A percentile compares a stretch with the other conserved stretches of the same genome.
These are phyloP conservation scores for Fusarium sp. DNA, from an alignment of 2,329 filamentous ascomycete genomes.

Conservation along the genomic window DNA sequence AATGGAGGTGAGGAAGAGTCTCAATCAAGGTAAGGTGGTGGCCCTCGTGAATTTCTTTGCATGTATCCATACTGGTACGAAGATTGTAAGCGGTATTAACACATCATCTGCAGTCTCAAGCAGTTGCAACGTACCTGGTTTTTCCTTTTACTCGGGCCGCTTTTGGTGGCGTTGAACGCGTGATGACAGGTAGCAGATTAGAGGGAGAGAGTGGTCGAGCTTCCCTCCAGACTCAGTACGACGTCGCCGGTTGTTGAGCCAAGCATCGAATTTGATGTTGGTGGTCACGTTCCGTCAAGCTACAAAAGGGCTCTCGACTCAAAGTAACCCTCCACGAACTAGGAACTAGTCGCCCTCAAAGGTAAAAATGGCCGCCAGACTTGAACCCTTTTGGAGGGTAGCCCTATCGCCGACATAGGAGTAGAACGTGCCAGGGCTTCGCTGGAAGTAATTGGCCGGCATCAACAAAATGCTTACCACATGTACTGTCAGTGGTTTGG, in stretches of 20 bases:
- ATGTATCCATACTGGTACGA: slow-evolving; percentile 1
- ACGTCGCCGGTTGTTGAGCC: slow-evolving; percentile 5
- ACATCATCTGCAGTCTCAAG: background rate
- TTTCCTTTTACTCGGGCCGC: slow-evolving; percentile 26
- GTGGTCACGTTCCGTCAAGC: slow-evolving; percentile 10
- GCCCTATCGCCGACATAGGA: slow-evolving; percentile 35
- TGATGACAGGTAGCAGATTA: slow-evolving; percentile 19
- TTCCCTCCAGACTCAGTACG: slow-evolving; percentile 9
- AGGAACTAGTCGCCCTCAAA: slow-evolving; percentile 10
- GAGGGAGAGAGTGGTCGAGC: slow-evolving; percentile 12
- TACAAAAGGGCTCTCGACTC: slow-evolving; percentile 7
- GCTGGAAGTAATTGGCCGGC: slow-evolving; percentile 25
- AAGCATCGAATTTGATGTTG: slow-evolving; percentile 1
- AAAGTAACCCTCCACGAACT: slow-evolving; percentile 4
- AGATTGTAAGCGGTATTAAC: background rate
- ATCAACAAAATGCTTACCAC: slow-evolving; percentile 11
- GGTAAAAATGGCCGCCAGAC: slow-evolving; percentile 7
- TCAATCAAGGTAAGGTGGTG: slow-evolving; percentile 13
- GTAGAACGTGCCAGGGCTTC: slow-evolving; percentile 30
- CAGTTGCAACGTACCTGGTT: background rate
- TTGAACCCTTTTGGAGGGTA: slow-evolving; percentile 28
- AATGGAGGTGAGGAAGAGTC: slow-evolving; percentile 13
- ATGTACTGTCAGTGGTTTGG: slow-evolving; percentile 15
- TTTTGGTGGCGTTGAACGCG: slow-evolving; percentile 23
- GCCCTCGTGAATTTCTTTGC: slow-evolving; percentile 7